Percentiles rank a stretch among this genome's conserved stretches.
phyloP scores from a whole-genome alignment of 2,329 filamentous ascomycete genomes.

The Hypoxylon rubiginosum region DNA sequence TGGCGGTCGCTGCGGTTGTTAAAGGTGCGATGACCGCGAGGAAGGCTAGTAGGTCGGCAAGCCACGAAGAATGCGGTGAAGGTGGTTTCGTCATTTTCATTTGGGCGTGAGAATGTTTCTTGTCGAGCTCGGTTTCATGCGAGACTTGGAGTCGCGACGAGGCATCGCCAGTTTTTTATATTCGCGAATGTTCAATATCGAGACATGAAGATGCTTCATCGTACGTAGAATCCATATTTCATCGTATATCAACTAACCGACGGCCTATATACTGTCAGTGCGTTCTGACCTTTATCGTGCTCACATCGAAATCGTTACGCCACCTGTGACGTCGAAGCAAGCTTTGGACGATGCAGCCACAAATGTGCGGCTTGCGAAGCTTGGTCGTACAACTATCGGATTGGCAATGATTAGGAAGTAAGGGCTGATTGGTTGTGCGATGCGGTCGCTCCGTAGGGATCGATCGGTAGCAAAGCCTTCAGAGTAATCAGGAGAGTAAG shows the following conservation, averaged over 20 bases:
- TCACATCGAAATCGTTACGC: constrained; percentile 4
- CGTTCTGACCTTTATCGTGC: background rate
- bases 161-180: background rate
- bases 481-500: too few species aligned
- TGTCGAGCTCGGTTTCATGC: background rate
- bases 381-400: constrained; percentile 4
- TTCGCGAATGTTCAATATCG: background rate
- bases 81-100: background rate
- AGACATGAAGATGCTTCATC: background rate
- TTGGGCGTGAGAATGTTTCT: background rate
- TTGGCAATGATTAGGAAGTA: too few species aligned
- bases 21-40: background rate
- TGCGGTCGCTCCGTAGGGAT: too few species aligned
- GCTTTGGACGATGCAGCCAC: constrained; percentile 10
- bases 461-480: too few species aligned
- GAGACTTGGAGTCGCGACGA: background rate
- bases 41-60: background rate
- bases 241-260: background rate
- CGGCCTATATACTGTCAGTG: background rate
- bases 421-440: background rate
- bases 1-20: background rate
- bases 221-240: background rate
- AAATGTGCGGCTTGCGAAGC: constrained; percentile 3
- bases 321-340: constrained; percentile 12
- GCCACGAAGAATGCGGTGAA: background rate